A percentile compares a stretch with the other conserved stretches of the same genome.
Evolutionary conservation across 1,284 basidiomycete species (phyloP).

Genomic region (Nidula niveotomentosa): DNA sequence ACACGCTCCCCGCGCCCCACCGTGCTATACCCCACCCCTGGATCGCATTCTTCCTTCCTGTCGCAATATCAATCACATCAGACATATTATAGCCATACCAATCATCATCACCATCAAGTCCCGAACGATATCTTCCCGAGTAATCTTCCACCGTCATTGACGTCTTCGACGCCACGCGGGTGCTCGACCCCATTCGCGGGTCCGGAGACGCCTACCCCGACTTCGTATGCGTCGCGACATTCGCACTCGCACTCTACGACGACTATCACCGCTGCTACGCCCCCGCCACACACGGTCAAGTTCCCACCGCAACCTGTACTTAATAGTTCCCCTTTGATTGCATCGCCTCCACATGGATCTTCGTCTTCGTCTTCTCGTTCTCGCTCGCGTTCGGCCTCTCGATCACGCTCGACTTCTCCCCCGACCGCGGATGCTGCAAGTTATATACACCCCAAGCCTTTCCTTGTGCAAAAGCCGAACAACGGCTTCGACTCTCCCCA

Average conservation of each 20-base stretch:
- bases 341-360: background rate
- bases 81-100: slow-evolving; percentile 15
- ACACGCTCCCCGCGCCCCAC: slow-evolving; percentile 34
- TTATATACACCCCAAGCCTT: slow-evolving; percentile 3
- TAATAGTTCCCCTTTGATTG: slow-evolving; percentile 16
- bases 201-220: slow-evolving; percentile 41
- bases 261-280: slow-evolving; percentile 35
- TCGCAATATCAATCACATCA: slow-evolving; percentile 33
- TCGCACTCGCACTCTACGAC: slow-evolving; percentile 38
- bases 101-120: slow-evolving; percentile 11
- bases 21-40: slow-evolving; percentile 40
- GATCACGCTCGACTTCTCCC: slow-evolving; percentile 8
- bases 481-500: slow-evolving; percentile 17
- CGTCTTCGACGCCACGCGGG: slow-evolving; percentile 24
- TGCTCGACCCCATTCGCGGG: slow-evolving; percentile 22
- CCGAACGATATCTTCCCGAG: slow-evolving; percentile 37
- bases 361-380: slow-evolving; percentile 2
- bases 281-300: slow-evolving; percentile 25
- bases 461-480: background rate
- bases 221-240: slow-evolving; percentile 22
- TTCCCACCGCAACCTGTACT: slow-evolving; percentile 21
- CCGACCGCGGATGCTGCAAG: background rate
- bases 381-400: background rate
- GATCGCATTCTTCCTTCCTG: slow-evolving; percentile 37
- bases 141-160: slow-evolving; percentile 31